Evolutionary conservation across 1,284 basidiomycete species (phyloP), one percentile per base, ranked within the genome.

Genomic region (Ustilago trichophora): DNA sequence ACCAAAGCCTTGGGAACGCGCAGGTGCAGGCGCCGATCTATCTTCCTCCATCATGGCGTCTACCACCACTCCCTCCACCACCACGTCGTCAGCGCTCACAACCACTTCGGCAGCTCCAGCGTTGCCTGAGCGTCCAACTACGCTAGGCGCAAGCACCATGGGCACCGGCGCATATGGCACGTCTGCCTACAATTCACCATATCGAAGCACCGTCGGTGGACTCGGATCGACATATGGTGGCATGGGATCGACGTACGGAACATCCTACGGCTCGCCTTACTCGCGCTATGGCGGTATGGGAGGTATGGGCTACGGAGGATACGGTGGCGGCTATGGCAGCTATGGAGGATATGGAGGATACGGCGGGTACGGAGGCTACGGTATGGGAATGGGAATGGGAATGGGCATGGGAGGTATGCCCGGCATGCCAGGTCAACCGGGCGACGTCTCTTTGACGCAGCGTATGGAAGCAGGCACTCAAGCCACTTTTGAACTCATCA

Each of bases 401-500:
- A 66, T 64, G 56, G 72, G 72, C 19, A 71, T 69, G 58, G 77
- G 76, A 12, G 67, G 70, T 16, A 68, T 67, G 60, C 65, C 68
- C 11, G 75, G 75, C 8, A 73, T 74, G 68, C 56, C 59, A 10
- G 76, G 73, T 15, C 71, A 74, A 41, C 73, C 73, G 0, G 69
- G 69, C 15, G 76, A 78, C 18, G 53, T 78, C 35, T 88, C 89
- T 5, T 87, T 96, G 62, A 89, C 92, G 0, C 91, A 93, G 76
- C 89, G 91, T 0, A 89, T 97, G 72, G 92, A 95, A 83, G 84
- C 88, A 9, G 91, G 91, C 12, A 98, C 94, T 0, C 90, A 92
- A 59, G 90, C 92, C 47, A 96, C 94, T 0, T 98, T 99, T 75
- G 87, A 91, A 16, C 88, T 99, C 54, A 86, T 99, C 40, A 92